phyloP scores from a whole-genome alignment of 2,329 filamentous ascomycete genomes.

The Cladosporium sp. region DNA sequence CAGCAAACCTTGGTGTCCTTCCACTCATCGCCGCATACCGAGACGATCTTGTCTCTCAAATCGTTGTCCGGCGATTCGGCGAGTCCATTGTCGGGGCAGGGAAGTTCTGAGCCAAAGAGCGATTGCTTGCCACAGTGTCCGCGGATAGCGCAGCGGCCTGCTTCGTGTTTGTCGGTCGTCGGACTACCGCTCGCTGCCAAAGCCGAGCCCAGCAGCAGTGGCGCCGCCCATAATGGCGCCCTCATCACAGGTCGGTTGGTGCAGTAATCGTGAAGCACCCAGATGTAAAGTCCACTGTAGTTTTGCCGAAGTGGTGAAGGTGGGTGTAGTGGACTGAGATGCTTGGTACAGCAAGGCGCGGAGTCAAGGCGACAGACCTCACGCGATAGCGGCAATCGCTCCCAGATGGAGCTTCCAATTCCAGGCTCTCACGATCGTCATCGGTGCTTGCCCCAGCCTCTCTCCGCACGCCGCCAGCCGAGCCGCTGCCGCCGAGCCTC shows the following conservation, averaged over 20 bases:
- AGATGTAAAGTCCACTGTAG: too few relatives aligned
- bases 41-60: constrained; percentile 70
- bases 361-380: not conserved
- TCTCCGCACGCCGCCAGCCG: not conserved
- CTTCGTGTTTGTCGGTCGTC: constrained; percentile 61
- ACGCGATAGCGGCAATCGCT: constrained; percentile 7
- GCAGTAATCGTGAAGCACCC: too few relatives aligned
- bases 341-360: not conserved
- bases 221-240: constrained; percentile 9
- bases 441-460: constrained; percentile 7
- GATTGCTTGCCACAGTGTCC: constrained; percentile 87
- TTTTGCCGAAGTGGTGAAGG: too few relatives aligned
- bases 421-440: constrained; percentile 3
- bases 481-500: constrained; percentile 7
- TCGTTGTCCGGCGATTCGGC: constrained; percentile 68
- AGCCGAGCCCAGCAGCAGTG: constrained; percentile 6
- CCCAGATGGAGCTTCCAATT: not conserved
- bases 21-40: constrained; percentile 86
- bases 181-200: constrained; percentile 6
- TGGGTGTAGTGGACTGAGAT: not conserved
- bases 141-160: constrained; percentile 81
- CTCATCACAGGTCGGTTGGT: constrained; percentile 1
- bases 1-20: constrained; percentile 79
- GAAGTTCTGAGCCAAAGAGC: constrained; percentile 82
- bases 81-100: constrained; percentile 83